These are phyloP conservation scores for Pyrus bretschneideri DNA, from an alignment of 306 rosid species.

Conservation along the genomic window DNA sequence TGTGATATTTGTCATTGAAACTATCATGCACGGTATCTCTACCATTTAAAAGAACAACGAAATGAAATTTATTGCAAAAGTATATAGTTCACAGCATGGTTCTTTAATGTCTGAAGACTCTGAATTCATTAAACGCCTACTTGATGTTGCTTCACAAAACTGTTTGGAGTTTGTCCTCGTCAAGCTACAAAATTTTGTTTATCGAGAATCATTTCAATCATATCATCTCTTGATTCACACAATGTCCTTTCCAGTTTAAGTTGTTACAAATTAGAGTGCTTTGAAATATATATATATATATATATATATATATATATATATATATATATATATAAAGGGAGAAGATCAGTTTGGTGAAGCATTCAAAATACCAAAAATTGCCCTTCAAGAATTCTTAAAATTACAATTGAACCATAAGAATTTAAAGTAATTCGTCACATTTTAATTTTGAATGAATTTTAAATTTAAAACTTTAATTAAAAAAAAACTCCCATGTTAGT, in stretches of 20 bases:
- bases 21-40: background rate
- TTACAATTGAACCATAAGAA: too few relatives aligned
- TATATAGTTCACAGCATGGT: background rate
- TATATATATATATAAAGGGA: too few relatives aligned
- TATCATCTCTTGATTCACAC: background rate
- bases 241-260: background rate
- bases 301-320: too few relatives aligned
- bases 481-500: too few relatives aligned
- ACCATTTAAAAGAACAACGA: background rate
- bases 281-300: too few relatives aligned
- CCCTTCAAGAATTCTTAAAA: too few relatives aligned
- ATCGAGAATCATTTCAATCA: background rate
- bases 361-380: too few relatives aligned
- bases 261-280: background rate
- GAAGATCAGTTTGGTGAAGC: too few relatives aligned
- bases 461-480: too few relatives aligned
- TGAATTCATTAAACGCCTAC: background rate
- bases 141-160: background rate
- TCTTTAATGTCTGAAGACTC: background rate
- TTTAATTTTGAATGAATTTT: too few relatives aligned
- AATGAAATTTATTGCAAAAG: background rate
- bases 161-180: background rate
- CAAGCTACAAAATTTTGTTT: background rate
- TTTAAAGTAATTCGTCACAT: too few relatives aligned
- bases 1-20: background rate